A percentile compares a stretch with the other conserved stretches of the same genome.
phyloP scores from a whole-genome alignment of 257 asterid genomes.

The Nicotiana paniculata region DNA sequence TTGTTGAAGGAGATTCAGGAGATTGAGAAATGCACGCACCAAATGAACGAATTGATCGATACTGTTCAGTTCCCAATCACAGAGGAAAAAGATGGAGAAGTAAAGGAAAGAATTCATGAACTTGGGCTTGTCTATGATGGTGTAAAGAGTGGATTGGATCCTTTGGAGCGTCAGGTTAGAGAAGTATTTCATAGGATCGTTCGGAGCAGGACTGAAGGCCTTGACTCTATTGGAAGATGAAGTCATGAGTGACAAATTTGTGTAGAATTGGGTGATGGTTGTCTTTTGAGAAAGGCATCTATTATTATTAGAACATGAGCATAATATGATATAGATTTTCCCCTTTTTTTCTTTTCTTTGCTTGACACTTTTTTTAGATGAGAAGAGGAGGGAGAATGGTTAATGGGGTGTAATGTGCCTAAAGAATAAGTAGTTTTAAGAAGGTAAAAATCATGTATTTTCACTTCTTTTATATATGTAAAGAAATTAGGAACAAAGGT shows the following conservation, averaged over 20 bases:
- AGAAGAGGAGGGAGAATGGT: slow-evolving; percentile 14
- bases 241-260: slow-evolving; percentile 20
- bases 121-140: slow-evolving; percentile 40
- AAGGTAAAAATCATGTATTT: slow-evolving; percentile 9
- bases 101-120: slow-evolving; percentile 56
- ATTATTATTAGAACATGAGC: background rate
- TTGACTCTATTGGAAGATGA: slow-evolving; percentile 40
- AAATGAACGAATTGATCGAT: slow-evolving; percentile 57
- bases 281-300: background rate
- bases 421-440: slow-evolving; percentile 21
- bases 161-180: slow-evolving; percentile 67
- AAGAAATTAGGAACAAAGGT: slow-evolving; percentile 2
- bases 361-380: background rate
- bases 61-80: slow-evolving; percentile 50
- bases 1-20: slow-evolving; percentile 78
- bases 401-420: slow-evolving; percentile 14
- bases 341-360: slow-evolving; percentile 11
- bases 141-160: slow-evolving; percentile 68
- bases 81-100: slow-evolving; percentile 63
- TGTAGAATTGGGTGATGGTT: background rate
- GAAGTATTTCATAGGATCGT: slow-evolving; percentile 78
- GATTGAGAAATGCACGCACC: slow-evolving; percentile 52
- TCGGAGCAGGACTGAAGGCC: slow-evolving; percentile 65
- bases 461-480: slow-evolving; percentile 11
- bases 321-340: slow-evolving; percentile 20